phyloP scores from a whole-genome alignment of 441 rosid genomes.

The Manihot esculenta region DNA sequence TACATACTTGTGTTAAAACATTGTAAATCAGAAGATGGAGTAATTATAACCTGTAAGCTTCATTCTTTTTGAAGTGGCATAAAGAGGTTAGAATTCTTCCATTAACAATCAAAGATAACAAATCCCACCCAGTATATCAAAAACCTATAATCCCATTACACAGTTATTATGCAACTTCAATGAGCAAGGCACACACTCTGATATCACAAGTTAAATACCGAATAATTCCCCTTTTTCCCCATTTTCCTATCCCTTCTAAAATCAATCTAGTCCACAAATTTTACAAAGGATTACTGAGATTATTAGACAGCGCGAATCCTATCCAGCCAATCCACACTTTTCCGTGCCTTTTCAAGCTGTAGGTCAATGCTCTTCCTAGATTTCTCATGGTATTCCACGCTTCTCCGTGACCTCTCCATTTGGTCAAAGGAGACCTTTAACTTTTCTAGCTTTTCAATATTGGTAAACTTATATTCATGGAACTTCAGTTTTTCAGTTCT shows the following conservation, averaged over 20 bases:
- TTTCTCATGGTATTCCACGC: slow-evolving; percentile 87
- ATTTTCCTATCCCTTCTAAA: neutral
- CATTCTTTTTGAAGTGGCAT: slow-evolving; percentile 5
- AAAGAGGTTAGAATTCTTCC: slow-evolving; percentile 27
- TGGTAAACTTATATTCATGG: slow-evolving; percentile 65
- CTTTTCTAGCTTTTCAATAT: slow-evolving; percentile 67
- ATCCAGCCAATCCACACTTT: slow-evolving; percentile 88
- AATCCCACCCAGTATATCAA: slow-evolving; percentile 12
- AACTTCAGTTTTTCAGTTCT: slow-evolving; percentile 62
- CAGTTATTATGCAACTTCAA: slow-evolving; percentile 17
- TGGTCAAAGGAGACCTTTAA: slow-evolving; percentile 46
- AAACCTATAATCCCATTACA: slow-evolving; percentile 17
- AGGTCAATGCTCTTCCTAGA: slow-evolving; percentile 75
- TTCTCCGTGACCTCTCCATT: slow-evolving; percentile 72
- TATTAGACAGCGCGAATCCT: slow-evolving; percentile 44
- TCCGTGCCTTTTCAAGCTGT: slow-evolving; percentile 72
- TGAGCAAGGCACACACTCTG: slow-evolving; percentile 15
- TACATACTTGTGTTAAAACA: no score
- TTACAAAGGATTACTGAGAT: slow-evolving; percentile 6
- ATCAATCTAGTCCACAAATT: slow-evolving; percentile 19
- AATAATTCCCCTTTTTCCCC: slow-evolving; percentile 1
- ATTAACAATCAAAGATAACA: slow-evolving; percentile 22
- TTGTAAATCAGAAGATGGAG: neutral
- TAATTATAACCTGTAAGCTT: slow-evolving; percentile 2
- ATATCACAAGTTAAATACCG: slow-evolving; percentile 11